Evolutionary conservation across 2,329 filamentous ascomycete genomes (phyloP), one percentile per base, ranked within the genome.

Genomic region (Fusarium chaquense): DNA sequence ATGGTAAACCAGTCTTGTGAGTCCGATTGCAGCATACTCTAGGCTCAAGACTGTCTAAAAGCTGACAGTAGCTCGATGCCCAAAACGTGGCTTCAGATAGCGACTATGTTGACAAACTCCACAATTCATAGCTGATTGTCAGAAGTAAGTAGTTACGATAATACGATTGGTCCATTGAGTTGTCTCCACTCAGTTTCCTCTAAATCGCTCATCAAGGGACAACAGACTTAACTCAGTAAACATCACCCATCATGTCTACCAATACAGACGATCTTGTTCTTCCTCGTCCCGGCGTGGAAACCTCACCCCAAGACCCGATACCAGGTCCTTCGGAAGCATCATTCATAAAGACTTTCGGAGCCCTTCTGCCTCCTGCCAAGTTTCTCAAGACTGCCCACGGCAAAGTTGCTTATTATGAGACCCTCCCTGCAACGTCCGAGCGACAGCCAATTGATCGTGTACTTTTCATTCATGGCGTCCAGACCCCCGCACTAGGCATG

Each of bases 401-500:
- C 4, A 80, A 67, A 65, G 79, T 78, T 8, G 82, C 81, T 8
- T 84, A 82, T 70, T 84, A 83, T 53, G 69, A 77, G 0, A 51
- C 82, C 0, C 70, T 45, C 0, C 76, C 77, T 4, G 58, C 69
- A 8, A 12, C 22, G 13, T 6, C 15, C 3, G 0, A 11, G 0
- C 6, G 36, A 2, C 7, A 36, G 2, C 13, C 63, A 0, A 62
- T 73, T 0, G 47, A 71, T 32, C 78, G 76, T 7, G 78, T 85
- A 0, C 75, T 87, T 0, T 73, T 87, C 33, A 70, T 87, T 1
- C 85, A 87, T 60, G 85, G 85, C 26, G 80, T 86, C 1, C 81
- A 85, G 55, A 87, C 85, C 1, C 81, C 83, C 9, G 82, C 84
- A 3, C 71, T 87, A 5, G 84, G 84, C 24, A 72, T 87, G 54